Conservation (phyloP, 2,329 filamentous ascomycete species). For the Alternaria infectoria region DNA sequence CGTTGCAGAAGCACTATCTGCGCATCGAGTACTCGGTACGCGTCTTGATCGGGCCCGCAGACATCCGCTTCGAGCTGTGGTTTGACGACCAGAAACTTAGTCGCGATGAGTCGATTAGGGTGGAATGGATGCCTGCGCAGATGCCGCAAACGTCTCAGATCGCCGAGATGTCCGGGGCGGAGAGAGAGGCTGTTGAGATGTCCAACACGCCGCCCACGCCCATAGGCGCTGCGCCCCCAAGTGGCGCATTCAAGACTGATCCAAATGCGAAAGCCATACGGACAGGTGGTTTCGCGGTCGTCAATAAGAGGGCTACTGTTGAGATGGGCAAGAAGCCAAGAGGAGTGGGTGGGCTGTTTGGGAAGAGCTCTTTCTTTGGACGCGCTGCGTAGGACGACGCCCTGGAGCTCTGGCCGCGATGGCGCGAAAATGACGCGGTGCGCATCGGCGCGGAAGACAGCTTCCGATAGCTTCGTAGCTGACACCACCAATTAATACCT, state of each 20-base stretch:
- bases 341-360: conserved; percentile 16
- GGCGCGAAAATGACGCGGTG: neutral
- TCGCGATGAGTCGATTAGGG: conserved; percentile 43
- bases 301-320: neutral
- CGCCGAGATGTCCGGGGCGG: conserved; percentile 16
- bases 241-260: neutral
- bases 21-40: conserved; percentile 46
- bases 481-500: neutral
- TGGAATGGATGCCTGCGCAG: conserved; percentile 40
- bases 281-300: neutral
- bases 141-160: conserved; percentile 12
- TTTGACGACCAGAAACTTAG: conserved; percentile 45
- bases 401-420: neutral
- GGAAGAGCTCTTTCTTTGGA: conserved; percentile 14
- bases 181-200: conserved; percentile 24
- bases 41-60: conserved; percentile 49
- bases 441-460: neutral
- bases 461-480: neutral
- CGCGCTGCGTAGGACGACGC: neutral
- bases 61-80: conserved; percentile 50
- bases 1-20: conserved; percentile 39
- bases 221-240: conserved; percentile 6
- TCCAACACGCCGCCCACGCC: conserved; percentile 18
- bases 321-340: conserved; percentile 13
- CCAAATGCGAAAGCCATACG: conserved; percentile 5